phyloP scores from a whole-genome alignment of 2,329 filamentous ascomycete genomes.

The Phialophora verrucosa region DNA sequence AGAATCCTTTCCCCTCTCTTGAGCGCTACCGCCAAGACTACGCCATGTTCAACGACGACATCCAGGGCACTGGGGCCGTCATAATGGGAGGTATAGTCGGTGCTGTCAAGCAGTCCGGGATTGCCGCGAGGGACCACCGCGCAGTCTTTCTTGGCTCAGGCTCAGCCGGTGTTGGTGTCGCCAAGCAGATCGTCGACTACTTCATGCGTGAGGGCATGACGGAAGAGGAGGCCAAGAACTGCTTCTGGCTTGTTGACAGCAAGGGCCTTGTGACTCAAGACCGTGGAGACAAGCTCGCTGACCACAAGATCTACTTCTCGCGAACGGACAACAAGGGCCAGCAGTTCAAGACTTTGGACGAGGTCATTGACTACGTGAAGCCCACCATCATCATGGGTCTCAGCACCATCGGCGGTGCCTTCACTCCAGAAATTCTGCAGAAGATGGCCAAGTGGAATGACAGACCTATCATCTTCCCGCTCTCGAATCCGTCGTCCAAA shows the following conservation, averaged over 20 bases:
- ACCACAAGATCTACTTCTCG: slow-evolving; percentile 78
- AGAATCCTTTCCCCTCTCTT: slow-evolving; percentile 93
- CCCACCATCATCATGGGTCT: slow-evolving; percentile 93
- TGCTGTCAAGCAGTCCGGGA: slow-evolving; percentile 80
- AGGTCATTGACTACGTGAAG: slow-evolving; percentile 93
- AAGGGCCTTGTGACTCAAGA: slow-evolving; percentile 93
- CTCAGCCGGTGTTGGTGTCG: slow-evolving; percentile 93
- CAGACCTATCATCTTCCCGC: slow-evolving; percentile 89
- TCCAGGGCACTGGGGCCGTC: slow-evolving; percentile 95
- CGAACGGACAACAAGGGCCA: slow-evolving; percentile 68
- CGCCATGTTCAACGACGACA: slow-evolving; percentile 98
- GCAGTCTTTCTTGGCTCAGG: slow-evolving; percentile 97
- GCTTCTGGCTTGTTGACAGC: slow-evolving; percentile 98
- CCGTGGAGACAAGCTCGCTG: slow-evolving; percentile 89
- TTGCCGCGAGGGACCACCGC: slow-evolving; percentile 86
- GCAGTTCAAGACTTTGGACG: slow-evolving; percentile 77
- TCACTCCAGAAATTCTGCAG: slow-evolving; percentile 83
- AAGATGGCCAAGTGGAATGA: slow-evolving; percentile 69
- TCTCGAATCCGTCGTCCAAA: slow-evolving; percentile 95
- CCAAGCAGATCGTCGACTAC: slow-evolving; percentile 96
- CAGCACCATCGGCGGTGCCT: slow-evolving; percentile 91
- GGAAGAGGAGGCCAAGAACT: slow-evolving; percentile 82
- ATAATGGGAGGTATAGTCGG: slow-evolving; percentile 82
- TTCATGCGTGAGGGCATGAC: slow-evolving; percentile 91
- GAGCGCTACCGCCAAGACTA: slow-evolving; percentile 86